A percentile compares a stretch with the other conserved stretches of the same genome.
Conservation (phyloP, 129 eudicot species). For the Centrapalus pauciflorus region DNA sequence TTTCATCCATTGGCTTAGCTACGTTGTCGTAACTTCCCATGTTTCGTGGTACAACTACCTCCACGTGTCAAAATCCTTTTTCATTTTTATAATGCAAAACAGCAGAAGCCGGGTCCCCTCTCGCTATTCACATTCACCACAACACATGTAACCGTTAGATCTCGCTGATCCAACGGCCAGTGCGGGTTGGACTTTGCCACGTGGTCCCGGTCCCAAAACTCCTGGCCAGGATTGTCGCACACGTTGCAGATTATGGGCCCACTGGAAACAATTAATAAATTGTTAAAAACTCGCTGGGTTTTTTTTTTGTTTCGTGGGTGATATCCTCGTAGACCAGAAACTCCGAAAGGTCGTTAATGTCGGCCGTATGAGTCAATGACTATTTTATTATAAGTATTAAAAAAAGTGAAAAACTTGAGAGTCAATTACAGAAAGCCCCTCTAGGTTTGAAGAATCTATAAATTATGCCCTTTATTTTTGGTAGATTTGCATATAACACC, state of each 20-base stretch:
- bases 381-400: no score
- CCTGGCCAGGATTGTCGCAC: slow-evolving; percentile 28
- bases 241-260: slow-evolving; percentile 26
- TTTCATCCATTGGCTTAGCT: neutral
- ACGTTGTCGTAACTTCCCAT: slow-evolving; percentile 15
- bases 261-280: neutral
- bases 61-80: slow-evolving; percentile 30
- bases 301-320: neutral
- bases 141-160: slow-evolving; percentile 9
- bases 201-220: slow-evolving; percentile 25
- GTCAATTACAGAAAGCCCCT: neutral
- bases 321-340: neutral
- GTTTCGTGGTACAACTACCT: slow-evolving; percentile 16
- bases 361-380: no score
- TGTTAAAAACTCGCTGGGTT: neutral
- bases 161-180: slow-evolving; percentile 8
- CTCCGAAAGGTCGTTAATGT: slow-evolving; percentile 18
- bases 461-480: neutral
- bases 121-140: slow-evolving; percentile 25
- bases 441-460: neutral
- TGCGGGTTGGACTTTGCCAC: neutral
- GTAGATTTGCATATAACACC: neutral
- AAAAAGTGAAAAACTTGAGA: neutral
- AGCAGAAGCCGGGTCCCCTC: slow-evolving; percentile 9
- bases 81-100: neutral